Conservation (phyloP, 768 basidiomycete genomes). For the Thelephora aurantiotincta region DNA sequence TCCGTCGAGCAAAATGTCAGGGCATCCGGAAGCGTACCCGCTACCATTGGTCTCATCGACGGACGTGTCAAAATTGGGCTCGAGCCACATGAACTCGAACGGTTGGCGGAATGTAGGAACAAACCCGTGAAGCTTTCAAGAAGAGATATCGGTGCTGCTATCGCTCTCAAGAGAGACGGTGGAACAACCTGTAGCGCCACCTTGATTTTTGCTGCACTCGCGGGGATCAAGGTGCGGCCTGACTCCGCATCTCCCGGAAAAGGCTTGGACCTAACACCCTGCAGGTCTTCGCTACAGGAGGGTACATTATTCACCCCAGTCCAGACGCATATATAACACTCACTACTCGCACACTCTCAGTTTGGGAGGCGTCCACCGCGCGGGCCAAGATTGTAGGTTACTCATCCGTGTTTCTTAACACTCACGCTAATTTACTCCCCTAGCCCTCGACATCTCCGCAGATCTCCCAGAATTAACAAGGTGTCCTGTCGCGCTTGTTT, state of each 20-base stretch:
- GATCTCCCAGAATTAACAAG: slow-evolving; percentile 82
- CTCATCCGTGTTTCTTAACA: not conserved
- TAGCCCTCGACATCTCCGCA: slow-evolving; percentile 91
- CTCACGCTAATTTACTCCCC: not conserved
- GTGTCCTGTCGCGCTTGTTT: slow-evolving; percentile 85
- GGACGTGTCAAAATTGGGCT: slow-evolving; percentile 86
- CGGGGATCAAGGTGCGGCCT: slow-evolving; percentile 66
- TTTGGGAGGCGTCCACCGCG: slow-evolving; percentile 76
- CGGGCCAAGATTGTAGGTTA: slow-evolving; percentile 47
- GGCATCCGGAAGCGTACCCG: slow-evolving; percentile 66
- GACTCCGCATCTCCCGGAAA: not conserved
- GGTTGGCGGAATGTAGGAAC: slow-evolving; percentile 39
- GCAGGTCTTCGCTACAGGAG: slow-evolving; percentile 86
- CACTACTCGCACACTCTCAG: slow-evolving; percentile 16
- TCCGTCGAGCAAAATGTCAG: slow-evolving; percentile 67
- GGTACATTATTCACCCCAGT: slow-evolving; percentile 31
- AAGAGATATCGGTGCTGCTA: slow-evolving; percentile 66
- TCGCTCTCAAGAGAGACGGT: slow-evolving; percentile 55
- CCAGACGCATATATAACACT: not conserved
- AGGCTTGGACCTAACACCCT: slow-evolving; percentile 6
- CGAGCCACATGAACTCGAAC: slow-evolving; percentile 43
- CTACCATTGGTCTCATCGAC: slow-evolving; percentile 75
- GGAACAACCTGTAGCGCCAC: slow-evolving; percentile 71
- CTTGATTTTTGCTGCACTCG: slow-evolving; percentile 58
- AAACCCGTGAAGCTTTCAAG: slow-evolving; percentile 58